Conservation (phyloP, 345 rosid species). For the Moricandia moricandioides region DNA sequence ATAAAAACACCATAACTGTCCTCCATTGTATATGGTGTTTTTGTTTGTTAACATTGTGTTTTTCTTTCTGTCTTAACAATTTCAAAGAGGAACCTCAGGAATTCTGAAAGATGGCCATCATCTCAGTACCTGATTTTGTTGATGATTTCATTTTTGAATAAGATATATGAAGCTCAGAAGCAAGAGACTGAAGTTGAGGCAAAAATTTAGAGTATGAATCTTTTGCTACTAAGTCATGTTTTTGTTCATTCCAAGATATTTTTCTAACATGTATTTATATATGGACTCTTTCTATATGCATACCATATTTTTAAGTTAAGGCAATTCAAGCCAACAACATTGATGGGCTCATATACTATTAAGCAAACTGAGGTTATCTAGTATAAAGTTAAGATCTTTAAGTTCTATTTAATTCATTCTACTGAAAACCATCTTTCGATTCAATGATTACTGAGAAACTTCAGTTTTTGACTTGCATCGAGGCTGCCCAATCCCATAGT, state of each 20-base stretch:
- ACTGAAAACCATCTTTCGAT: neutral
- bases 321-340: neutral
- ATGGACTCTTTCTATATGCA: neutral
- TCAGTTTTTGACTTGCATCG: neutral
- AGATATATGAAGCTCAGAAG: conserved; percentile 48
- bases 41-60: neutral
- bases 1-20: too few relatives aligned
- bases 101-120: neutral
- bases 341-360: neutral
- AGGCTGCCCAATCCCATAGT: neutral
- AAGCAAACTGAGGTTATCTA: neutral
- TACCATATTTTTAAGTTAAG: neutral
- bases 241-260: neutral
- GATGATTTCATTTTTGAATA: conserved; percentile 29
- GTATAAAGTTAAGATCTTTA: neutral
- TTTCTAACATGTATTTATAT: too few relatives aligned
- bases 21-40: too few relatives aligned
- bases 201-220: conserved; percentile 39
- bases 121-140: neutral
- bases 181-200: conserved; percentile 56
- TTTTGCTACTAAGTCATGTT: neutral
- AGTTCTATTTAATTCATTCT: too few relatives aligned
- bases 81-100: neutral
- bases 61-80: too few relatives aligned
- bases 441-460: neutral